These are phyloP conservation scores for Melanopsichium pennsylvanicum DNA, from an alignment of 1,284 basidiomycete species.

Conservation along the genomic window DNA sequence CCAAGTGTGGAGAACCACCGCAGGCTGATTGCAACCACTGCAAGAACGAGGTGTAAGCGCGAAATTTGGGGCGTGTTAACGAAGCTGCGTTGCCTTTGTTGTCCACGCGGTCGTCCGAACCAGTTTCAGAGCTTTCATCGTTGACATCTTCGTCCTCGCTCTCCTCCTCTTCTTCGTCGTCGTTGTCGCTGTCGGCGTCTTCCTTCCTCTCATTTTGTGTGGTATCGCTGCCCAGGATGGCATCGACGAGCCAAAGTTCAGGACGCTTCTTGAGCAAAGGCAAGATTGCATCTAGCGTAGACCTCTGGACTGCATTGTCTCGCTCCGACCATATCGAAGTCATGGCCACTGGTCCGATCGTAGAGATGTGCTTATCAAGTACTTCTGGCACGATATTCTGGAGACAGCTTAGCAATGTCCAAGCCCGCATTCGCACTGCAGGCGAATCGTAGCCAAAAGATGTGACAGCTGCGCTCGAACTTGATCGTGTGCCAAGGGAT, in stretches of 20 bases:
- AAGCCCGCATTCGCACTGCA: constrained; percentile 49
- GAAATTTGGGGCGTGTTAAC: constrained; percentile 20
- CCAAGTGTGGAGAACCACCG: constrained; percentile 76
- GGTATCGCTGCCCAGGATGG: background rate
- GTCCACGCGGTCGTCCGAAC: constrained; percentile 10
- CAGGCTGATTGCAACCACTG: constrained; percentile 79
- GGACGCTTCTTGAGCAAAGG: constrained; percentile 54
- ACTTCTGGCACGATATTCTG: constrained; percentile 9
- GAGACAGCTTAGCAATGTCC: constrained; percentile 45
- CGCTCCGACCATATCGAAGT: constrained; percentile 58
- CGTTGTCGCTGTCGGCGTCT: constrained; percentile 5
- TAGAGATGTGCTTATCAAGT: constrained; percentile 34
- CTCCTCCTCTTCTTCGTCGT: constrained; percentile 28
- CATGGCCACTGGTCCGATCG: constrained; percentile 45
- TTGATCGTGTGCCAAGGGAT: background rate
- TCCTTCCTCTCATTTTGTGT: background rate
- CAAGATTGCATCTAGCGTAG: constrained; percentile 53
- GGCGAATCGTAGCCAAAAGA: constrained; percentile 51
- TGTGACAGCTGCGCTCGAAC: constrained; percentile 2
- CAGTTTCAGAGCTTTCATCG: constrained; percentile 29
- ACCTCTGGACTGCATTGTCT: constrained; percentile 49
- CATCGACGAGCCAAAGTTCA: constrained; percentile 58
- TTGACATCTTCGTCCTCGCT: constrained; percentile 26
- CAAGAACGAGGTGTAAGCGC: constrained; percentile 69
- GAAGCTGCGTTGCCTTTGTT: background rate